Percentiles rank a stretch among this genome's conserved stretches.
phyloP scores from a whole-genome alignment of 768 basidiomycete species.

The Amanita rubescens region DNA sequence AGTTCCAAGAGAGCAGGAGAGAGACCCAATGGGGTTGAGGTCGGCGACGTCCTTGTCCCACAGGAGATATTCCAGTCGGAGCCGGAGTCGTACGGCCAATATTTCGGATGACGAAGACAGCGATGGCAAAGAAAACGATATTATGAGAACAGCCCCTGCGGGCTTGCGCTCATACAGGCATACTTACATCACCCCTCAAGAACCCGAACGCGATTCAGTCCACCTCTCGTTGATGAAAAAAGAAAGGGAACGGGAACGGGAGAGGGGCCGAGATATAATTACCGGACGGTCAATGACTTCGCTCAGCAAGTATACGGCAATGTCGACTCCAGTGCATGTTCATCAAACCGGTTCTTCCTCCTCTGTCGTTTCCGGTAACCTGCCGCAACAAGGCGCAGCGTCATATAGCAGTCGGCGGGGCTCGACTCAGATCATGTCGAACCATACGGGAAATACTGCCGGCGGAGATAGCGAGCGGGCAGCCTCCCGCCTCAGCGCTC shows the following conservation, averaged over 20 bases:
- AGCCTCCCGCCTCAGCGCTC: constrained; percentile 9
- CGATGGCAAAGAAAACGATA: neutral
- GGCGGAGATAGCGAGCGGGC: constrained; percentile 10
- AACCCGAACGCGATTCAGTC: neutral
- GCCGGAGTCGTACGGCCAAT: constrained; percentile 12
- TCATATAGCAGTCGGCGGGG: constrained; percentile 13
- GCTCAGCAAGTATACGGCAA: neutral
- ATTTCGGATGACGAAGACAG: constrained; percentile 7
- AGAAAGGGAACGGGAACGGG: constrained; percentile 2
- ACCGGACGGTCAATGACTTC: constrained; percentile 9
- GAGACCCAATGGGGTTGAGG: neutral
- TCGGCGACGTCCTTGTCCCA: constrained; percentile 5
- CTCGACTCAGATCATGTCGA: constrained; percentile 6
- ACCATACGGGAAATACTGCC: constrained; percentile 11
- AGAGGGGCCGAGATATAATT: constrained; percentile 14
- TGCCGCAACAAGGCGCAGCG: neutral
- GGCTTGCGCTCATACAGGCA: neutral
- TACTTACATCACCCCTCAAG: neutral
- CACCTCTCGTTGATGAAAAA: constrained; percentile 9
- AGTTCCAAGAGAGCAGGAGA: constrained; percentile 6
- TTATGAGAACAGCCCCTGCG: constrained; percentile 1
- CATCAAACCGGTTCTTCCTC: constrained; percentile 3
- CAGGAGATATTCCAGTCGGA: constrained; percentile 5
- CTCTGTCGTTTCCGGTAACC: too few species aligned
- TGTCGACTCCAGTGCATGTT: neutral